These are phyloP conservation scores for Aspergillus terreus DNA, from an alignment of 2,329 filamentous ascomycete genomes.

Conservation along the genomic window DNA sequence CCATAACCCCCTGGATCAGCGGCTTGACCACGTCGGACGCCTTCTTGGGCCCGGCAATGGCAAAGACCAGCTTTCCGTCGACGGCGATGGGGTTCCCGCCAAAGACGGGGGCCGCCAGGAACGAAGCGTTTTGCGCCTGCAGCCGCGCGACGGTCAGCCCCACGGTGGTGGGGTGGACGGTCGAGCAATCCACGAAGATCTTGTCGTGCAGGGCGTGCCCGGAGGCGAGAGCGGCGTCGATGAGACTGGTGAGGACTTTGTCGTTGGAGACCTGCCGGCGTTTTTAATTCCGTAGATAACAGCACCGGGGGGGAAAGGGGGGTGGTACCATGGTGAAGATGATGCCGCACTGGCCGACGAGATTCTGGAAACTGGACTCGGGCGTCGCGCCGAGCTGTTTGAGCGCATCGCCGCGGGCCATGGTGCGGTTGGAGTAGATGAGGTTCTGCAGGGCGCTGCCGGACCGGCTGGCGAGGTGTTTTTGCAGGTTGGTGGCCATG, in stretches of 20 bases:
- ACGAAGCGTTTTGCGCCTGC: slow-evolving; percentile 31
- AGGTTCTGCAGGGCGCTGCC: slow-evolving; percentile 29
- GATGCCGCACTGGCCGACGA: slow-evolving; percentile 35
- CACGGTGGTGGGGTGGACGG: slow-evolving; percentile 72
- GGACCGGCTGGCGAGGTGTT: slow-evolving; percentile 30
- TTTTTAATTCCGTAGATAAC: neutral
- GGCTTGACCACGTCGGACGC: slow-evolving; percentile 36
- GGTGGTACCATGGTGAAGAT: slow-evolving; percentile 37
- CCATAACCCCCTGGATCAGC: slow-evolving; percentile 44
- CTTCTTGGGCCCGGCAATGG: slow-evolving; percentile 35
- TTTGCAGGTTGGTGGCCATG: slow-evolving; percentile 44
- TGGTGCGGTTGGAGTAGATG: slow-evolving; percentile 40
- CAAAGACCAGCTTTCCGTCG: slow-evolving; percentile 45
- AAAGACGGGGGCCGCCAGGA: slow-evolving; percentile 43
- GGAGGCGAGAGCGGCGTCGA: slow-evolving; percentile 23
- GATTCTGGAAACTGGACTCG: slow-evolving; percentile 29
- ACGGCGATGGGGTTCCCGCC: slow-evolving; percentile 43
- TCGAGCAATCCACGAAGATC: slow-evolving; percentile 82
- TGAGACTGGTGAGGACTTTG: slow-evolving; percentile 31
- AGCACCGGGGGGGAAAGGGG: neutral
- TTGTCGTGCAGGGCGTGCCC: slow-evolving; percentile 58
- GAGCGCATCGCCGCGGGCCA: slow-evolving; percentile 36
- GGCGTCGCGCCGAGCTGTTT: slow-evolving; percentile 33
- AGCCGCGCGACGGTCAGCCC: slow-evolving; percentile 30
- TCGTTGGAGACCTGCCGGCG: slow-evolving; percentile 37